phyloP scores from a whole-genome alignment of 495 filamentous ascomycete genomes.

The Podospora fimiseda region DNA sequence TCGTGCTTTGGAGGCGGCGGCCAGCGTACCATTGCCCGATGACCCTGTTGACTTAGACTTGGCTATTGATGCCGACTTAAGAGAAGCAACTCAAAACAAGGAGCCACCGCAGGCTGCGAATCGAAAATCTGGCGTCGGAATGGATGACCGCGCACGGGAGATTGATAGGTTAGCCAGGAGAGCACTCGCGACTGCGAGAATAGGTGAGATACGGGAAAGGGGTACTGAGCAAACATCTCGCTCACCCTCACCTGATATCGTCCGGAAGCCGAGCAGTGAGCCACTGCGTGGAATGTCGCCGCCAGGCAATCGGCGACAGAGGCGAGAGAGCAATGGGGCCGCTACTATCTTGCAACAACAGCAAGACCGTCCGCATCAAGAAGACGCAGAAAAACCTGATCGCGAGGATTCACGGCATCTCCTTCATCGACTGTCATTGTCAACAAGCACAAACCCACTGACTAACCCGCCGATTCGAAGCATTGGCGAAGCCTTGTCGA shows the following conservation, averaged over 20 bases:
- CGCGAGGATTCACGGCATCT: not conserved
- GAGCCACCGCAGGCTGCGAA: slow-evolving; percentile 11
- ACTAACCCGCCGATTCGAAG: slow-evolving; percentile 17
- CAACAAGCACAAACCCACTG: slow-evolving; percentile 49
- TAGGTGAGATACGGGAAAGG: slow-evolving; percentile 52
- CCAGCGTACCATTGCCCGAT: slow-evolving; percentile 14
- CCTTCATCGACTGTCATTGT: slow-evolving; percentile 47
- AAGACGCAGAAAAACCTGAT: too few species aligned
- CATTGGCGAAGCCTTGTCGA: not conserved
- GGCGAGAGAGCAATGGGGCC: slow-evolving; percentile 25
- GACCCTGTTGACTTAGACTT: not conserved
- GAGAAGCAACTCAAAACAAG: not conserved
- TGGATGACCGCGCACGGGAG: slow-evolving; percentile 54
- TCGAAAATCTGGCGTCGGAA: slow-evolving; percentile 25
- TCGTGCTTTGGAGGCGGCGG: slow-evolving; percentile 46
- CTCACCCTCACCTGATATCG: slow-evolving; percentile 30
- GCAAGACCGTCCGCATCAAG: too few species aligned
- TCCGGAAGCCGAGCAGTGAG: slow-evolving; percentile 18
- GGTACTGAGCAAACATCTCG: slow-evolving; percentile 39
- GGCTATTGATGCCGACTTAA: slow-evolving; percentile 1
- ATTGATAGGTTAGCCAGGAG: slow-evolving; percentile 52
- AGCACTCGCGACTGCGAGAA: slow-evolving; percentile 50
- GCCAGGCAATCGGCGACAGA: slow-evolving; percentile 22
- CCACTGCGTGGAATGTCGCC: slow-evolving; percentile 13
- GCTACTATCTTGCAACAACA: too few species aligned